Evolutionary conservation across 225 moss, liverwort and hornwort genomes (phyloP).

Genomic region (Sphagnum contortum): DNA sequence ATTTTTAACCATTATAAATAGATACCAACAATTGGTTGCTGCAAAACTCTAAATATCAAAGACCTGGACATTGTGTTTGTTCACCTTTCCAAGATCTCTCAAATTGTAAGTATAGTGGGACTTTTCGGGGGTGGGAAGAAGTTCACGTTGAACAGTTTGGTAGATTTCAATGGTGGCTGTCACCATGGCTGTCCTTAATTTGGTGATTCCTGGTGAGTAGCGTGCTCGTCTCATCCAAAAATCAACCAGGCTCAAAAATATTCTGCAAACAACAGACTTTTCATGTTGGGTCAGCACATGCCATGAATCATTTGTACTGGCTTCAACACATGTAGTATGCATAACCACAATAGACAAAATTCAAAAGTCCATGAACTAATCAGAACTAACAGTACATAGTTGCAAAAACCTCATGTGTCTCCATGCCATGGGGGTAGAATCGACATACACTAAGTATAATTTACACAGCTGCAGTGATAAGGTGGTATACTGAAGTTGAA

Average conservation of each 20-base stretch:
- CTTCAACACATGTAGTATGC: no score
- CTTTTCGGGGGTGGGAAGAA: conserved; percentile 88
- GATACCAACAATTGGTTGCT: no score
- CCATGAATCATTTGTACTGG: not conserved
- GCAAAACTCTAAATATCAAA: no score
- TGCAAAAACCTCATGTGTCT: no score
- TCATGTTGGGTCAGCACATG: not conserved
- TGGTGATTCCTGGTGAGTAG: conserved; percentile 48
- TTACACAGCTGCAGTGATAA: not conserved
- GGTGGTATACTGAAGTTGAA: no score
- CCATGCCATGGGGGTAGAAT: no score
- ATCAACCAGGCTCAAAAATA: conserved; percentile 67
- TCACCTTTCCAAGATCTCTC: conserved; percentile 69
- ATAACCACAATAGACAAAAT: no score
- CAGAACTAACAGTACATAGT: no score
- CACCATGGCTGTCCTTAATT: conserved; percentile 52
- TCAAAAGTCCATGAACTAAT: no score
- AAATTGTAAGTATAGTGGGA: conserved; percentile 83
- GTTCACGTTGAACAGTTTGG: conserved; percentile 56
- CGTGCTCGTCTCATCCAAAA: conserved; percentile 90
- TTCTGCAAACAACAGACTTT: conserved; percentile 25
- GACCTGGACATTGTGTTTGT: no score
- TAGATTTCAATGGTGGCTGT: conserved; percentile 81
- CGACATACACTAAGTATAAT: no score
- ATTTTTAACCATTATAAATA: no score